Conservation (phyloP, 2,329 filamentous ascomycete genomes). For the Ophiostoma australiae region DNA sequence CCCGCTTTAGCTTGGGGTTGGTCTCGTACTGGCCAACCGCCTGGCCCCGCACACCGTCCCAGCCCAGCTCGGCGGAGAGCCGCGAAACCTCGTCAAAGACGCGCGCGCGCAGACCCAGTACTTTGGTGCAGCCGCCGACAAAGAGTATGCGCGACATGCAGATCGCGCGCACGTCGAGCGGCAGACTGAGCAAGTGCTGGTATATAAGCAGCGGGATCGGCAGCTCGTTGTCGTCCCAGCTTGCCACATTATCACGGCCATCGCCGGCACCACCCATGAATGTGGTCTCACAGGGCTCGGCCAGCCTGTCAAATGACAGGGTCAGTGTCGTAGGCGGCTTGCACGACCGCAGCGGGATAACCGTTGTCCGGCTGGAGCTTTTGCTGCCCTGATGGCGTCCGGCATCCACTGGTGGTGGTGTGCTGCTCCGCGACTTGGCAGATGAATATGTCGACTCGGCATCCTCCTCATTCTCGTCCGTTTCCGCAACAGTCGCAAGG, state of each 20-base stretch:
- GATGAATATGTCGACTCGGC: conserved; percentile 8
- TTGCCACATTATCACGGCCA: conserved; percentile 41
- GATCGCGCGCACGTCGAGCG: conserved; percentile 72
- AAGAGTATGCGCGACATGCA: conserved; percentile 90
- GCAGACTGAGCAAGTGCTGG: conserved; percentile 66
- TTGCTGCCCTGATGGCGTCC: background rate
- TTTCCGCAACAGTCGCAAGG: conserved; percentile 52
- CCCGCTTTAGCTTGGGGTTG: conserved; percentile 41
- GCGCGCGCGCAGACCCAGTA: conserved; percentile 73
- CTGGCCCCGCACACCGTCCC: conserved; percentile 70
- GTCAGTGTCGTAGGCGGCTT: conserved; percentile 51
- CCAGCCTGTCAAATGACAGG: conserved; percentile 64
- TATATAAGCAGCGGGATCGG: conserved; percentile 74
- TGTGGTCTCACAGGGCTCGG: conserved; percentile 68
- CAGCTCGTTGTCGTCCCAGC: conserved; percentile 82
- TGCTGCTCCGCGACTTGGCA: conserved; percentile 23
- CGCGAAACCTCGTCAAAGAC: conserved; percentile 68
- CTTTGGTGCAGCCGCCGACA: conserved; percentile 70
- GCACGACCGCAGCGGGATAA: conserved; percentile 44
- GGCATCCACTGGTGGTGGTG: conserved; percentile 32
- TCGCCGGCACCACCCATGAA: conserved; percentile 55
- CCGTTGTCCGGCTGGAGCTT: conserved; percentile 25
- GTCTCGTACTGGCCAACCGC: conserved; percentile 48
- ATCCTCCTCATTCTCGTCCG: conserved; percentile 44
- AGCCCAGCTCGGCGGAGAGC: conserved; percentile 65